These are phyloP conservation scores for Blastocystis sp. DNA, from an alignment of 352 stramenopile species.

Conservation along the genomic window DNA sequence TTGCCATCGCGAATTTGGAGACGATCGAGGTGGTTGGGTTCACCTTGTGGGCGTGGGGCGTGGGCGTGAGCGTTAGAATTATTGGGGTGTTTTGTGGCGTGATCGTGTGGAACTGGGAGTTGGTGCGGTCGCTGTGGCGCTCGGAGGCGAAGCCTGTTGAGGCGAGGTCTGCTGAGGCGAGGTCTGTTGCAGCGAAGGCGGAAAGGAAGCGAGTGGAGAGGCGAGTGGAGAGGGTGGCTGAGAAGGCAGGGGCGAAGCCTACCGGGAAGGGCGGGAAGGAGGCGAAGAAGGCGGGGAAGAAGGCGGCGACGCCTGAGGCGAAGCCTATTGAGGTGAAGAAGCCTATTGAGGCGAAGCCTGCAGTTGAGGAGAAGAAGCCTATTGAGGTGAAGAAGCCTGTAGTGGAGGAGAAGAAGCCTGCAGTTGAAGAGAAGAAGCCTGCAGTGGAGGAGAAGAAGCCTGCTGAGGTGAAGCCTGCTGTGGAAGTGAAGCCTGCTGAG, in stretches of 20 bases:
- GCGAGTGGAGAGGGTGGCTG: background rate
- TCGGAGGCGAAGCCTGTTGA: background rate
- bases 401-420: background rate
- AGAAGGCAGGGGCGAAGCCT: background rate
- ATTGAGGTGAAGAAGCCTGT: background rate
- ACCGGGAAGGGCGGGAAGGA: background rate
- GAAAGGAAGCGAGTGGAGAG: background rate
- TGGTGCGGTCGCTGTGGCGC: background rate
- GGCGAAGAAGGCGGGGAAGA: background rate
- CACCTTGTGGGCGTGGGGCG: background rate
- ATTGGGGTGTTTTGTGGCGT: background rate
- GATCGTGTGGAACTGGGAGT: background rate
- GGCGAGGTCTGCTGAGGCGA: background rate
- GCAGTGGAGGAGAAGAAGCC: background rate
- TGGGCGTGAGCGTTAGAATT: conserved; percentile 10
- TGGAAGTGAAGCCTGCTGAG: no score
- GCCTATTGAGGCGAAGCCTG: background rate
- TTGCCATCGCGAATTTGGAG: background rate
- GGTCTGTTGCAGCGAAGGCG: background rate
- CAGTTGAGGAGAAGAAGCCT: background rate
- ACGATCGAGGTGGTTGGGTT: conserved; percentile 1
- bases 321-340: background rate
- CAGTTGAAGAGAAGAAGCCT: background rate
- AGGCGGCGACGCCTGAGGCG: background rate
- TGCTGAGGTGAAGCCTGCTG: background rate